Evolutionary conservation across 2,329 filamentous ascomycete species (phyloP).

Genomic region (Fusarium irregulare): DNA sequence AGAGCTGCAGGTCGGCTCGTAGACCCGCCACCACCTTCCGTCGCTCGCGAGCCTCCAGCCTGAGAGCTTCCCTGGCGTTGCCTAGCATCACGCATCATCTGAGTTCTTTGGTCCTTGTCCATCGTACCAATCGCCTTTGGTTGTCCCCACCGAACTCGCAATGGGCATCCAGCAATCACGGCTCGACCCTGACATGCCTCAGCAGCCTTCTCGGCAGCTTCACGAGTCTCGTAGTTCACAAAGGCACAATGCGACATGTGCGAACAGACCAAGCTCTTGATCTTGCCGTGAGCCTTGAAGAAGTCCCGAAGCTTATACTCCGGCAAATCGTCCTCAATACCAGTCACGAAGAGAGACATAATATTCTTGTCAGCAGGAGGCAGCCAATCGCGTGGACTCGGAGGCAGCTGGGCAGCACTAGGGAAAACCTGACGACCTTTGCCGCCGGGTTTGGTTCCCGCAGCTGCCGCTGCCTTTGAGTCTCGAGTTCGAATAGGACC

Average conservation of each 20-base stretch:
- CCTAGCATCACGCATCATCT: conserved; percentile 80
- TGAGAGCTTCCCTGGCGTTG: conserved; percentile 49
- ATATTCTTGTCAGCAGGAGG: conserved; percentile 87
- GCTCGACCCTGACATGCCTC: conserved; percentile 87
- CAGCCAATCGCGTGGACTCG: conserved; percentile 84
- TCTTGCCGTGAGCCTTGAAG: conserved; percentile 88
- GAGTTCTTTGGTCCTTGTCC: conserved; percentile 84
- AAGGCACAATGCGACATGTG: conserved; percentile 98
- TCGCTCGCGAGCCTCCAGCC: conserved; percentile 36
- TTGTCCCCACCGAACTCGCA: conserved; percentile 91
- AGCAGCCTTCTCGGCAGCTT: conserved; percentile 87
- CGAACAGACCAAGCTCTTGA: conserved; percentile 93
- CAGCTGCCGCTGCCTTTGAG: conserved; percentile 63
- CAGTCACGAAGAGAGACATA: conserved; percentile 93
- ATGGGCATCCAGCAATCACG: conserved; percentile 88
- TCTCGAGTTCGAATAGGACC: conserved; percentile 85
- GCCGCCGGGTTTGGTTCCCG: conserved; percentile 61
- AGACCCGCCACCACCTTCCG: conserved; percentile 48
- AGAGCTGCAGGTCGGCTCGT: conserved; percentile 41
- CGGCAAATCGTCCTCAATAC: conserved; percentile 94
- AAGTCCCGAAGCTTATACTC: conserved; percentile 92
- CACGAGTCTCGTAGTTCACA: conserved; percentile 89
- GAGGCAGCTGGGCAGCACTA: conserved; percentile 77
- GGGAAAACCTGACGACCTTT: conserved; percentile 70
- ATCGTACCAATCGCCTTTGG: conserved; percentile 92